Evolutionary conservation across 208 protist species (phyloP), one percentile per base, ranked within the genome.

Genomic region (Strigomonas culicis): DNA sequence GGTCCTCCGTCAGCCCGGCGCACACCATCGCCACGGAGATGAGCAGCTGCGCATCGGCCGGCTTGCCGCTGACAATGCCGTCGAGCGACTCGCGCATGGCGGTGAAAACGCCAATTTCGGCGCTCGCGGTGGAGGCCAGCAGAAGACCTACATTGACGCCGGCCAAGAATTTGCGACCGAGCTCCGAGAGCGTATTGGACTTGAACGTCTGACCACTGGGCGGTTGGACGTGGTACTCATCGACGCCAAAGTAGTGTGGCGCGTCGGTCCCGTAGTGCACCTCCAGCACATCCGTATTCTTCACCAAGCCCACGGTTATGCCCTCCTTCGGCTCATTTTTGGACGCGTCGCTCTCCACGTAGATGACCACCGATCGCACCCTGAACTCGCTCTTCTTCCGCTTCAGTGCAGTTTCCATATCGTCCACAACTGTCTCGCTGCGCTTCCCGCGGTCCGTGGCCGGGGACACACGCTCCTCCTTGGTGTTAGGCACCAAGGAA

Each of bases 101-200:
- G 46, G 61, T 62, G 51, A 78, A 58, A 7, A 75, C 50, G 15
- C 72, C 69, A 4, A 74, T 31, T 36, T 66, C 53, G 21, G 74
- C 78, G 17, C 59, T 66, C 32, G 71, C 61, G 19, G 75, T 86
- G 60, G 73, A 72, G 43, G 63, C 61, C 3, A 91, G 65, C 46
- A 87, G 60, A 65, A 91, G 57, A 10, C 80, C 78, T 19, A 72
- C 68, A 63, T 91, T 88, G n/a, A 75, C 64, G 27, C 84, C 84
- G 19, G 78, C 69, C 24, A 85, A 30, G 51, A 91, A 88, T 51
- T 77, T 82, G 55, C 70, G 67, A 13, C 66, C 70, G 49, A 86
- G 64, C 57, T 83, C 74, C 13, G 58, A 64, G 49, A 91, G 64
- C 25, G 70, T 80, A 25, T 74, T 31, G 36, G 80, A 91, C 47